Evolutionary conservation across 2,329 filamentous ascomycete genomes (phyloP).

Genomic region (Chaetomium globosum): DNA sequence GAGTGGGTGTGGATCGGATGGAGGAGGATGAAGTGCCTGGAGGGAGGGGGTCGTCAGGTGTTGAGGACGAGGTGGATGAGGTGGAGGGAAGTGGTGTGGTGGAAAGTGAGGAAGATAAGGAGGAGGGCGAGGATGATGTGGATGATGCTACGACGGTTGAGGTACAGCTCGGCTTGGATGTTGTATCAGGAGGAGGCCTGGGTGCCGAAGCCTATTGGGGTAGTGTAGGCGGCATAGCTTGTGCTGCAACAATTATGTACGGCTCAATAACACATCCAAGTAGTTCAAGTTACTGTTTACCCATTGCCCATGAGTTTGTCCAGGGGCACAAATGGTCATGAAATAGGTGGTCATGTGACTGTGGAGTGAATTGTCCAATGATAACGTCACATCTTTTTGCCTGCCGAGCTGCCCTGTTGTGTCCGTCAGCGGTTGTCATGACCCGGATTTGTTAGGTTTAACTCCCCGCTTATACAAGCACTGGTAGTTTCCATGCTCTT

Average conservation of each 20-base stretch:
- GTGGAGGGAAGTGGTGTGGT: constrained; percentile 36
- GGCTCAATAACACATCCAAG: neutral
- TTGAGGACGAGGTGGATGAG: constrained; percentile 37
- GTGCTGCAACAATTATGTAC: neutral
- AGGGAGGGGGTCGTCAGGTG: constrained; percentile 18
- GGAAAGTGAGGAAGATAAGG: constrained; percentile 17
- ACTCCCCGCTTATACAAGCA: constrained; percentile 5
- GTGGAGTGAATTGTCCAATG: constrained; percentile 19
- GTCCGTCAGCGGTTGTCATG: constrained; percentile 8
- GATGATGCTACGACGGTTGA: constrained; percentile 25
- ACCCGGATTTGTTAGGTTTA: constrained; percentile 13
- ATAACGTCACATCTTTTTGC: constrained; percentile 28
- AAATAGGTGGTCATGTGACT: constrained; percentile 33
- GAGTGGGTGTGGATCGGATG: constrained; percentile 24
- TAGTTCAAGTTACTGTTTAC: neutral
- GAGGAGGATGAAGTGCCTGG: constrained; percentile 20
- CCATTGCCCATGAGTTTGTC: neutral
- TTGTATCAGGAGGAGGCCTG: constrained; percentile 53
- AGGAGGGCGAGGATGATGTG: constrained; percentile 20
- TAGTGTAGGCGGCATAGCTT: constrained; percentile 44
- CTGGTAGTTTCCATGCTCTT: too few relatives aligned
- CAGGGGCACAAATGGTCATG: neutral
- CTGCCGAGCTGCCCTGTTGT: neutral
- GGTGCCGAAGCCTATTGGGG: constrained; percentile 62
- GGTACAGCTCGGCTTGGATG: constrained; percentile 50